Evolutionary conservation across 805 yeast genomes (phyloP).

Genomic region (Ogataea minuta): DNA sequence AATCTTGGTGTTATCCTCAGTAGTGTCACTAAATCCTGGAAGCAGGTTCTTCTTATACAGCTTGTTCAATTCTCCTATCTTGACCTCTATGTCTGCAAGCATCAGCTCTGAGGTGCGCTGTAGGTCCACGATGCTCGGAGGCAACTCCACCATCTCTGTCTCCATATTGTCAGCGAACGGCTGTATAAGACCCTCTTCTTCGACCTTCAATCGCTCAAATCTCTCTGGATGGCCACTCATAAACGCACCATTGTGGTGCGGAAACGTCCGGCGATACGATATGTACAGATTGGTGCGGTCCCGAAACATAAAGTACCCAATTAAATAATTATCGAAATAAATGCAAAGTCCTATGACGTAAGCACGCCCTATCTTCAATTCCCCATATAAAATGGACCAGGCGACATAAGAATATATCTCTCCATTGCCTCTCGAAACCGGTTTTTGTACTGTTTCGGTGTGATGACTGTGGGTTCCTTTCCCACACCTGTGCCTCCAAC

Average conservation of each 20-base stretch:
- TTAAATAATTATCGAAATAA: no score
- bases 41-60: conserved; percentile 79
- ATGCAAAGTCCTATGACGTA: not conserved
- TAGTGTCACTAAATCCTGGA: conserved; percentile 84
- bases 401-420: conserved; percentile 89
- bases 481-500: conserved; percentile 78
- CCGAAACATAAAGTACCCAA: conserved; percentile 60
- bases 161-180: conserved; percentile 25
- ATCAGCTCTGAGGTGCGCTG: conserved; percentile 68
- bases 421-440: conserved; percentile 98
- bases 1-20: conserved; percentile 70
- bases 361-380: not conserved
- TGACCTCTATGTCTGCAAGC: conserved; percentile 48
- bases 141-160: conserved; percentile 53
- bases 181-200: conserved; percentile 58
- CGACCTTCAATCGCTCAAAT: conserved; percentile 45
- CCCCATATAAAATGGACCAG: conserved; percentile 49
- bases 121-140: conserved; percentile 77
- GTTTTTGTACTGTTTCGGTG: conserved; percentile 93
- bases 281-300: conserved; percentile 91
- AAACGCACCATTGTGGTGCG: conserved; percentile 49
- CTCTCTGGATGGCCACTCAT: conserved; percentile 16
- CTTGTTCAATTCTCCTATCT: conserved; percentile 59
- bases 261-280: conserved; percentile 86
- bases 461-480: conserved; percentile 94